Percentiles rank a stretch among this genome's conserved stretches.
phyloP scores from a whole-genome alignment of 1,284 basidiomycete genomes.

The Melampsora americana region DNA sequence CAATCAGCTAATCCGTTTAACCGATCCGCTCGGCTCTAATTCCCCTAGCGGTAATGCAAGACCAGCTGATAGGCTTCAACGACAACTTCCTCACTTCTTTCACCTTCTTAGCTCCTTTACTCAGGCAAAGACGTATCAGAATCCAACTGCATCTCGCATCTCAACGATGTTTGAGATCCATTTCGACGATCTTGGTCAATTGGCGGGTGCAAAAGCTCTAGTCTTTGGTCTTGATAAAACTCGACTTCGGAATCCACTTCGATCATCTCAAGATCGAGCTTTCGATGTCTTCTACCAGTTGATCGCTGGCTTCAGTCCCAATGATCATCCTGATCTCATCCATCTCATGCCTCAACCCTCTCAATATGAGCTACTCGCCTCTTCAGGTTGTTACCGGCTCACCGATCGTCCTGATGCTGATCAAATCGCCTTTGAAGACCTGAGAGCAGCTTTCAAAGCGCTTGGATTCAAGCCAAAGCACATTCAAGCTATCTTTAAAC shows the following conservation, averaged over 20 bases:
- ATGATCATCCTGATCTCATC: constrained; percentile 71
- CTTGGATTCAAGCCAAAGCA: constrained; percentile 88
- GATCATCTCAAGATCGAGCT: constrained; percentile 57
- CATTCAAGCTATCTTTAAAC: constrained; percentile 71
- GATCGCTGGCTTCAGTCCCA: constrained; percentile 70
- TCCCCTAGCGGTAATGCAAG: constrained; percentile 12
- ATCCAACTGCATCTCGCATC: constrained; percentile 82
- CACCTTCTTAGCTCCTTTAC: constrained; percentile 76
- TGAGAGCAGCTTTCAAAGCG: constrained; percentile 72
- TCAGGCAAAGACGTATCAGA: constrained; percentile 64
- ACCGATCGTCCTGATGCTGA: constrained; percentile 83
- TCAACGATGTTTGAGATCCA: constrained; percentile 83
- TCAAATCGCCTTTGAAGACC: constrained; percentile 73
- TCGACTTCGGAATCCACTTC: constrained; percentile 60
- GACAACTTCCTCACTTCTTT: constrained; percentile 72
- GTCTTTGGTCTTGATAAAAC: constrained; percentile 83
- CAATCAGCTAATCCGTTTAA: constrained; percentile 74
- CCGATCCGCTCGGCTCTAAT: constrained; percentile 51
- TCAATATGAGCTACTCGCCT: constrained; percentile 75
- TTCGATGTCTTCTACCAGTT: constrained; percentile 51
- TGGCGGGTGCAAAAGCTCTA: constrained; percentile 73
- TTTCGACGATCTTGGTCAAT: constrained; percentile 69
- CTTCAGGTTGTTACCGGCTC: constrained; percentile 78
- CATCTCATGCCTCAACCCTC: constrained; percentile 72
- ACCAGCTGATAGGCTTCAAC: constrained; percentile 62